phyloP scores from a whole-genome alignment of 164 flowering plant genomes.

The Litsea cubeba region DNA sequence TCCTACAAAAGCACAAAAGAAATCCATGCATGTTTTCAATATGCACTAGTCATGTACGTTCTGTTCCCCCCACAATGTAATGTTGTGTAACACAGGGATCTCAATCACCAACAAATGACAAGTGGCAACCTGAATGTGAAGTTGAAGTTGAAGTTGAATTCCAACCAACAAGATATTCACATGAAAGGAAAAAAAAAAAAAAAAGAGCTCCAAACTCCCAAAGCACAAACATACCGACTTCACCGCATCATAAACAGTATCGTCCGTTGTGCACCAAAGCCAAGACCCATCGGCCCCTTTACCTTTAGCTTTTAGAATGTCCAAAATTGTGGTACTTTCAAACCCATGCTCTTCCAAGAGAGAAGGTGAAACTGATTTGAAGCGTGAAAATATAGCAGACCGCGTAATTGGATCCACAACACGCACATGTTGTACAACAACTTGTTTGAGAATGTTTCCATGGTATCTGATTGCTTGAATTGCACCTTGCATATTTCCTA shows the following conservation, averaged over 20 bases:
- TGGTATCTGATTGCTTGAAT: constrained; percentile 38
- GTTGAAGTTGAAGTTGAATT: no score
- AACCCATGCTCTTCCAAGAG: constrained; percentile 85
- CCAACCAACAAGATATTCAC: neutral
- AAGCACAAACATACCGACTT: constrained; percentile 56
- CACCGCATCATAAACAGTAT: constrained; percentile 91
- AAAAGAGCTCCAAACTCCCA: neutral
- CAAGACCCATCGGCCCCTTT: constrained; percentile 92
- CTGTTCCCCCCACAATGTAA: neutral
- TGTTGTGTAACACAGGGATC: neutral
- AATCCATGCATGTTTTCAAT: constrained; percentile 51
- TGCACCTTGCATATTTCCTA: constrained; percentile 58
- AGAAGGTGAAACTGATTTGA: constrained; percentile 43
- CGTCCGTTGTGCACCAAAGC: constrained; percentile 98
- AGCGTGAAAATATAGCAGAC: constrained; percentile 37
- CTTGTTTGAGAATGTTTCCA: constrained; percentile 48
- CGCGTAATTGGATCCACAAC: constrained; percentile 32
- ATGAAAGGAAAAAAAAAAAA: no score
- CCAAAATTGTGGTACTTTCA: constrained; percentile 79
- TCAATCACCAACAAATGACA: neutral
- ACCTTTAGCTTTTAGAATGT: constrained; percentile 72
- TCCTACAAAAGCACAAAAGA: neutral
- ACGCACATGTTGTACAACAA: constrained; percentile 51
- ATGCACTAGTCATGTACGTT: neutral
- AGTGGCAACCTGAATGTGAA: constrained; percentile 10